Conservation (phyloP, 2,329 filamentous ascomycete species). For the Cladosporium sp. region DNA sequence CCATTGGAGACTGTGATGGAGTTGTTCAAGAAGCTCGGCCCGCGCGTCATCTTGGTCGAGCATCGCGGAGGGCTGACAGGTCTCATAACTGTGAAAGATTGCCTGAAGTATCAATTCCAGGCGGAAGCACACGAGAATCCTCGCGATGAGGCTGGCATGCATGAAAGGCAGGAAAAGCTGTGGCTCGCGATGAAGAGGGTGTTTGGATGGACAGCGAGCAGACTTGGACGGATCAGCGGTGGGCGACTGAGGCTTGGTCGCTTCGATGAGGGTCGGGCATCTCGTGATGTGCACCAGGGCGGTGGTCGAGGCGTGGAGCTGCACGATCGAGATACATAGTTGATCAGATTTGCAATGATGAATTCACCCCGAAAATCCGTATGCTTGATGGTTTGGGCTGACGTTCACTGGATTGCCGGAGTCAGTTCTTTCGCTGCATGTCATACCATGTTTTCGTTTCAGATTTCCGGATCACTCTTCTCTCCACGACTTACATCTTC, state of each 20-base stretch:
- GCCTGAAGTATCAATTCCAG: slow-evolving; percentile 95
- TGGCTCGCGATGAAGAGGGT: slow-evolving; percentile 50
- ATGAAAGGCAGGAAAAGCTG: slow-evolving; percentile 63
- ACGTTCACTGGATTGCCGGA: not conserved
- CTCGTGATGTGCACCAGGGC: not conserved
- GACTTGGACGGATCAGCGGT: slow-evolving; percentile 21
- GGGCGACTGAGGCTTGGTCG: slow-evolving; percentile 13
- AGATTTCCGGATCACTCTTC: too few relatives aligned
- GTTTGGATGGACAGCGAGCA: slow-evolving; percentile 32
- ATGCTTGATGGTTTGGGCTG: not conserved
- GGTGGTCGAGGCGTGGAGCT: not conserved
- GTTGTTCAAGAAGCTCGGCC: slow-evolving; percentile 96
- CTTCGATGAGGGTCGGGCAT: not conserved
- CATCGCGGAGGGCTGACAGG: slow-evolving; percentile 81
- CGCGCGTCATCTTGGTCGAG: slow-evolving; percentile 88
- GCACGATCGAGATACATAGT: not conserved
- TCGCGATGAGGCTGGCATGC: slow-evolving; percentile 56
- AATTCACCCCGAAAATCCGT: too few relatives aligned
- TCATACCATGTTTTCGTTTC: too few relatives aligned
- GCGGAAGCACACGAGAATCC: slow-evolving; percentile 81
- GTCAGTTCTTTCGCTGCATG: not conserved
- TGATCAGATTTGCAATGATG: not conserved
- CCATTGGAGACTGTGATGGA: slow-evolving; percentile 98
- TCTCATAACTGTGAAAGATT: slow-evolving; percentile 94
- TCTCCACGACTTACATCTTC: not conserved